Evolutionary conservation across 768 basidiomycete species (phyloP), one percentile per base, ranked within the genome.

Genomic region (Epithele typhae): DNA sequence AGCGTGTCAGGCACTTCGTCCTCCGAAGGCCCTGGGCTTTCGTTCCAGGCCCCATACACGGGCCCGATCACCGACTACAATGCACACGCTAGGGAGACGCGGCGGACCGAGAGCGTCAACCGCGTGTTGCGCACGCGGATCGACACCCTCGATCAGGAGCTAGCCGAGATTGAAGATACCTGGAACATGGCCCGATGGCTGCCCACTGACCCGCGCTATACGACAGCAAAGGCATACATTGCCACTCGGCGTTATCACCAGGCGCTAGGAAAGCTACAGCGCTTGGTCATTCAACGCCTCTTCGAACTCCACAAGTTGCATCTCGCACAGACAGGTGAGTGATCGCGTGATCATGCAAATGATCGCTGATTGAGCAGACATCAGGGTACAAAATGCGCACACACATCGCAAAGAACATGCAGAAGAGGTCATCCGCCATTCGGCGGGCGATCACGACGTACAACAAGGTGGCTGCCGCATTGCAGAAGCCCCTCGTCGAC

Each of bases 251-350:
- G 46, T 8, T 69, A 67, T 47, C 58, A 48, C n/a, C 47, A 25
- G 10, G 64, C 64, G 1, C 54, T 73, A 0, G 60, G 68, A 12
- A 49, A 62, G n/a, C 50, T 72, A 1, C 63, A 69, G 41, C 35
- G 46, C 21, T 60, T 71, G 1, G 62, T 70, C 0, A 47, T 70
- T 0, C 63, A 64, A 46, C 55, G 59, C 1, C 46, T 73, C 0
- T 70, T 72, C 54, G 64, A 73, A 52, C 57, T 72, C 1, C 64
- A 64, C 18, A 67, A 67, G 49, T 45, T 68, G 25, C 69, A 70
- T 51, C 45, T 70, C 3, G 58, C 63, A 12, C 43, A 55, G 4
- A 69, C 61, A 17, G 69, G 69, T 69, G 48, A n/a, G 58, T 45
- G 27, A 17, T 27, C 9, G 23, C 42, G 12, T 23, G 17, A 33